Conservation (phyloP, 352 stramenopile genomes). For the Globisporangium rhizosaccharum region DNA sequence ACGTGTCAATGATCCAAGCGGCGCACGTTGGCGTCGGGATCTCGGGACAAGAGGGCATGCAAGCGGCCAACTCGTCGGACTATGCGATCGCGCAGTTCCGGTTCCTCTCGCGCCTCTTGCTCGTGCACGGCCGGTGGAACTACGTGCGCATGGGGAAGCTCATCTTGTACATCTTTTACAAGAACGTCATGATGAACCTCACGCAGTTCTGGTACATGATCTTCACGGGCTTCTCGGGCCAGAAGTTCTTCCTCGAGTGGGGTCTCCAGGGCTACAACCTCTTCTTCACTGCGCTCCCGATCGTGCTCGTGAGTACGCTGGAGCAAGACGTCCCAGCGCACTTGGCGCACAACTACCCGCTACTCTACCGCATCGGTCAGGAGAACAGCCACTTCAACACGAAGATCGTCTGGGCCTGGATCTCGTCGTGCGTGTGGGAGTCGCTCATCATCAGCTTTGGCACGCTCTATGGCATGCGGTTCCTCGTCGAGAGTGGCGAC, state of each 20-base stretch:
- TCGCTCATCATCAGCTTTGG: conserved; percentile 82
- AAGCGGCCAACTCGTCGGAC: conserved; percentile 92
- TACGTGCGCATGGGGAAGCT: conserved; percentile 92
- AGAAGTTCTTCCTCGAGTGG: conserved; percentile 87
- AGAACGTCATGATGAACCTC: conserved; percentile 94
- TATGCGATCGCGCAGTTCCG: conserved; percentile 95
- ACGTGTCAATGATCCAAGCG: conserved; percentile 95
- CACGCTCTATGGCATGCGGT: conserved; percentile 75
- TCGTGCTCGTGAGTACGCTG: conserved; percentile 78
- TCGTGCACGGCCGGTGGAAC: conserved; percentile 93
- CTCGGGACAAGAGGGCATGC: conserved; percentile 90
- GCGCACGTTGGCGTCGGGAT: conserved; percentile 93
- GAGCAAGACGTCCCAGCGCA: conserved; percentile 81
- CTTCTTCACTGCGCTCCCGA: conserved; percentile 81
- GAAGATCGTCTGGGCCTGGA: conserved; percentile 79
- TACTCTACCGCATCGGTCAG: conserved; percentile 81
- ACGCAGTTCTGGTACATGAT: conserved; percentile 95
- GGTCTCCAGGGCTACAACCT: conserved; percentile 87
- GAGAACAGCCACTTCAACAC: conserved; percentile 85
- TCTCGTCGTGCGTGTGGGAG: conserved; percentile 78
- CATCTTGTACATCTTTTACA: conserved; percentile 95
- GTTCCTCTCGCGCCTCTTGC: conserved; percentile 86
- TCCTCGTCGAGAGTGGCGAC: conserved; percentile 75
- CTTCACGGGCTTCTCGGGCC: conserved; percentile 83
- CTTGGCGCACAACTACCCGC: conserved; percentile 59